Evolutionary conservation across 202 grass and related monocot species (phyloP).

Genomic region (Brachypodium distachyon): DNA sequence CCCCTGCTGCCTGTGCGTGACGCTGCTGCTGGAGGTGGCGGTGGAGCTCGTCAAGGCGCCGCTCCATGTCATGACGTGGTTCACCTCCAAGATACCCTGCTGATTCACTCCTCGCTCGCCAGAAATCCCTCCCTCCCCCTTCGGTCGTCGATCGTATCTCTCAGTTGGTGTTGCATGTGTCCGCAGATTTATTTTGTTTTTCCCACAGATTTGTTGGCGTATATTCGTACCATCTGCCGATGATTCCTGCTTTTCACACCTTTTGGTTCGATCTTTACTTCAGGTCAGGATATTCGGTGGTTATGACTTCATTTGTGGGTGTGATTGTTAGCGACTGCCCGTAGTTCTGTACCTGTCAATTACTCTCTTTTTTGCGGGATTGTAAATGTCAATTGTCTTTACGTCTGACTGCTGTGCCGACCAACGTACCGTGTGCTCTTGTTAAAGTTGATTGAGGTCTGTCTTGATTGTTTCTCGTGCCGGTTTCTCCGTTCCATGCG

Average conservation of each 20-base stretch:
- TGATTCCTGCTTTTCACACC: background rate
- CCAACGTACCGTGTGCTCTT: background rate
- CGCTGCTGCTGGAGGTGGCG: constrained; percentile 59
- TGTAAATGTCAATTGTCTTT: no score
- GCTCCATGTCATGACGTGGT: constrained; percentile 94
- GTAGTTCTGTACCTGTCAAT: background rate
- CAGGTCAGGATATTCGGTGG: background rate
- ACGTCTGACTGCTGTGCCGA: background rate
- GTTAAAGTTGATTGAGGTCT: background rate
- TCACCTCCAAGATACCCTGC: constrained; percentile 69
- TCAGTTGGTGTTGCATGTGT: background rate
- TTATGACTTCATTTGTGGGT: background rate
- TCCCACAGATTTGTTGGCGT: background rate
- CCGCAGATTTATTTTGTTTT: background rate
- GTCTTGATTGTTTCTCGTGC: background rate
- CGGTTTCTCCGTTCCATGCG: background rate
- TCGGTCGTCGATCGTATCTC: background rate
- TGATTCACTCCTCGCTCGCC: background rate
- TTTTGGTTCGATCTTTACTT: background rate
- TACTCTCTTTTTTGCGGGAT: no score
- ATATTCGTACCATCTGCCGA: background rate
- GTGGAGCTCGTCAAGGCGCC: constrained; percentile 95
- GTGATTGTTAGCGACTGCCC: background rate
- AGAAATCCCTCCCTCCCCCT: background rate
- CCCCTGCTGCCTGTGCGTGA: constrained; percentile 65